These are phyloP conservation scores for Chloromonas sp. DNA, from an alignment of 163 green algal species.

Conservation along the genomic window DNA sequence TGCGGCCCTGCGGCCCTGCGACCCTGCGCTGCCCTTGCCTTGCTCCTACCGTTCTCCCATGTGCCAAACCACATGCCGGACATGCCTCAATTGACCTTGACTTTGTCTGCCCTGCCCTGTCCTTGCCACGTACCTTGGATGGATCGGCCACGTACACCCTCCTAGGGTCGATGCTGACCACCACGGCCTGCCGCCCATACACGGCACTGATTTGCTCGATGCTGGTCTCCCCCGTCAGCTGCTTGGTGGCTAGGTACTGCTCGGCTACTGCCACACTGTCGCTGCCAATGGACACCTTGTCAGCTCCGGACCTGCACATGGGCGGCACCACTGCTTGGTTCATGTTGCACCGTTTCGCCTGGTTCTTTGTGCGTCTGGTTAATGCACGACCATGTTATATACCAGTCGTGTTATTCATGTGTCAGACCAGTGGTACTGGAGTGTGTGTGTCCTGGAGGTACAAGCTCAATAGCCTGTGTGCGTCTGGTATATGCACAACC, in stretches of 20 bases:
- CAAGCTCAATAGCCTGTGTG: too few relatives aligned
- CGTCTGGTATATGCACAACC: too few relatives aligned
- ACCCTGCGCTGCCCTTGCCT: too few relatives aligned
- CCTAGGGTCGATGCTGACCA: slow-evolving; percentile 91
- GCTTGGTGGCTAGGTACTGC: slow-evolving; percentile 53
- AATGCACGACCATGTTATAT: too few relatives aligned
- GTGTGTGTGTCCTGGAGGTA: too few relatives aligned
- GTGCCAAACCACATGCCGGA: background rate
- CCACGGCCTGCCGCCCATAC: slow-evolving; percentile 89
- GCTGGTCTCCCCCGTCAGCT: slow-evolving; percentile 52
- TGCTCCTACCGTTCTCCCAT: background rate
- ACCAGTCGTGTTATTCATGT: too few relatives aligned
- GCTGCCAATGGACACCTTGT: slow-evolving; percentile 93
- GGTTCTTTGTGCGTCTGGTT: too few relatives aligned
- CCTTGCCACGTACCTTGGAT: slow-evolving; percentile 4
- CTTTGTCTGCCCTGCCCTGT: too few relatives aligned
- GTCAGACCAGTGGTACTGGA: too few relatives aligned
- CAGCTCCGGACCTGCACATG: slow-evolving; percentile 70
- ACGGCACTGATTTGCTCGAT: slow-evolving; percentile 96
- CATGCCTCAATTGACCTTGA: background rate
- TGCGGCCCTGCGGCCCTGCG: too few relatives aligned
- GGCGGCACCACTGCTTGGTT: too few relatives aligned
- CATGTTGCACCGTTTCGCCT: too few relatives aligned
- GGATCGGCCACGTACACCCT: slow-evolving; percentile 81
- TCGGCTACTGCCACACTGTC: slow-evolving; percentile 61